Evolutionary conservation across 2,329 filamentous ascomycete species (phyloP), one percentile per base, ranked within the genome.

Genomic region (Diplodia scrobiculata): DNA sequence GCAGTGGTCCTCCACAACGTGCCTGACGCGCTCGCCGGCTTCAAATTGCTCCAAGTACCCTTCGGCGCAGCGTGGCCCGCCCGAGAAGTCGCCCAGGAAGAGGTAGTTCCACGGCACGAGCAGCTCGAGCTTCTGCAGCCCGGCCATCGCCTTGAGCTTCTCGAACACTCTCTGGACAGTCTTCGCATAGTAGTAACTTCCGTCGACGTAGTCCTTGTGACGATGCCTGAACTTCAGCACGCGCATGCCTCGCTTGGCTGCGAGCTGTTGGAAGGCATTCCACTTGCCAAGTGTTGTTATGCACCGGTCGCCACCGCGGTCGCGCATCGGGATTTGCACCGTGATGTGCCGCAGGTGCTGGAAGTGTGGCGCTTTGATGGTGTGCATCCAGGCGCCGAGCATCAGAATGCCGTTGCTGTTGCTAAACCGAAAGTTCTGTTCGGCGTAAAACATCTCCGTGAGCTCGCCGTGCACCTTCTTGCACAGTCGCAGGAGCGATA

Each of bases 311-410:
- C 10, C 19, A 6, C 11, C 6, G 7, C 25, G 6, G 36, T 58
- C 19, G 5, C 34, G 53, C 19, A 58, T 14, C 5, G 47, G 11
- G 14, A 27, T 19, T 3, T 41, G 34, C n/a, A 64, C 47, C 17
- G 38, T 45, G 13, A 53, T 6, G 17, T 65, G 63, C 5, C 41
- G 36, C 47, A 69, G 21, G 54, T 67, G 53, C n/a, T 65, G 53
- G 52, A 65, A 50, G 60, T 51, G 13, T 38, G 27, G 52, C 10
- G 14, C 21, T n/a, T 53, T 13, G 59, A 68, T 14, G 59, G 36
- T 41, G 11, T 41, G 19, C 21, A 54, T 7, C 34, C 48, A 63
- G 1, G 27, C 25, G 4, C 3, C 36, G 17, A 64, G 11, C 21
- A 54, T 47, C 25, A 5, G 13, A 5, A 64, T 14, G 17, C 36